Evolutionary conservation across 768 basidiomycete species (phyloP), one percentile per base, ranked within the genome.

Genomic region (Coprinellus aureogranulatus): DNA sequence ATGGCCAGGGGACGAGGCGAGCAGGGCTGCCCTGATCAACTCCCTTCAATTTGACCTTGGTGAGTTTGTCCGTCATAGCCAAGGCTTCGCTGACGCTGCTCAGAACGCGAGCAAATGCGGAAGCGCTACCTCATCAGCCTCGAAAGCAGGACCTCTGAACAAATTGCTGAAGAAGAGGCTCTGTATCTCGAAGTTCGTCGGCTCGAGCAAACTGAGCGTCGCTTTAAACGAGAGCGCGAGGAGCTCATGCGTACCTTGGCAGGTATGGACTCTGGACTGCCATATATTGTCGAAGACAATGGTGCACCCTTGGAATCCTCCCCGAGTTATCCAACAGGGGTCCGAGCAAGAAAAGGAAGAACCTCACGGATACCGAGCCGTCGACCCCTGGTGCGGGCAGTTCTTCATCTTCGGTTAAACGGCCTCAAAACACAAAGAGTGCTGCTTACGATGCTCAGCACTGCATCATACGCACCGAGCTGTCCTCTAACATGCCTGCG

Each of bases 151-250:
- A 90, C 93, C 0, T 81, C 87, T 3, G 86, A 89, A 49, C 92
- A 98, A 73, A 88, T 96, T 44, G 89, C 88, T 18, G 95, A 99
- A 69, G 97, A 98, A 77, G 95, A 98, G 65, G 90, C 92, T 8
- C 78, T 99, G 2, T 98, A 91, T 72, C 75, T 98, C 60, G 94
- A 98, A 70, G 82, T 96, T 50, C 94, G 95, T 67, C 86, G 92
- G n/a, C 80, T 99, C 50, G 95, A 98, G 68, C 96, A 98, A 72
- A 92, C 81, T 59, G 94, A 97, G 68, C 82, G 89, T 30, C 81
- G 81, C 53, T 98, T 94, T 77, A 90, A 89, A 72, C 85, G 84
- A 61, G 94, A 97, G 20, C 79, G 94, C 18, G 93, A 97, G 56
- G 91, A 92, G 44, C 81, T 98, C 25, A 78, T 98, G 59, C 83